Evolutionary conservation across 2,329 filamentous ascomycete species (phyloP).

Genomic region (Fusarium praegraminearum): DNA sequence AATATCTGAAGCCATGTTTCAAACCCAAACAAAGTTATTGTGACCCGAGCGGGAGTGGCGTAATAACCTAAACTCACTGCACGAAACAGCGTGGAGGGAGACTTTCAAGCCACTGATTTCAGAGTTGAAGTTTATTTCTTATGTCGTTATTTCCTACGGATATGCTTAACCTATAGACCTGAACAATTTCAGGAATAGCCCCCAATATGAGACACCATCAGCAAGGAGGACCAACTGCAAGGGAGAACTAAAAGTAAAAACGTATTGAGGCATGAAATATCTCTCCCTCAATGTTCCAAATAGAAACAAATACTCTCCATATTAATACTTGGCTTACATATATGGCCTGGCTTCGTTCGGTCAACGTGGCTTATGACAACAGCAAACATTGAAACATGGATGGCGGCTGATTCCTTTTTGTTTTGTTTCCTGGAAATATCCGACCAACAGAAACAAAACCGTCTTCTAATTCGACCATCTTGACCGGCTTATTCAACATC

Average conservation of each 20-base stretch:
- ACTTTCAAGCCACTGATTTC: slow-evolving; percentile 29
- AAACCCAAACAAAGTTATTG: slow-evolving; percentile 16
- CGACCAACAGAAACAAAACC: background rate
- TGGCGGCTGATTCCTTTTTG: background rate
- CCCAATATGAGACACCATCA: background rate
- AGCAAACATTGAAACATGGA: background rate
- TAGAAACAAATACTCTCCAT: slow-evolving; percentile 10
- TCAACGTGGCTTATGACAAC: slow-evolving; percentile 7
- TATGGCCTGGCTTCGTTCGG: background rate
- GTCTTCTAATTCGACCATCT: slow-evolving; percentile 3
- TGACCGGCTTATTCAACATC: slow-evolving; percentile 23
- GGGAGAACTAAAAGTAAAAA: background rate
- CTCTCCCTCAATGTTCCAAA: slow-evolving; percentile 4
- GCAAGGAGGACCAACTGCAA: background rate
- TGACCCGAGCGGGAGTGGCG: slow-evolving; percentile 35
- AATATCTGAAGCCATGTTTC: slow-evolving; percentile 21
- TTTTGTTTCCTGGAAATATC: slow-evolving; percentile 13
- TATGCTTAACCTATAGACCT: background rate
- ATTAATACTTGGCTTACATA: slow-evolving; percentile 2
- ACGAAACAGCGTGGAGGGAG: slow-evolving; percentile 8
- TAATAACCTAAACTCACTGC: background rate
- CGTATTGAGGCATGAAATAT: background rate
- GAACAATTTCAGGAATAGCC: background rate
- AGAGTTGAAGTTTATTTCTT: background rate
- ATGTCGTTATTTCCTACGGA: too few relatives aligned